A percentile compares a stretch with the other conserved stretches of the same genome.
phyloP scores from a whole-genome alignment of 768 basidiomycete genomes.

The Pseudohyphozyma bogoriensis region DNA sequence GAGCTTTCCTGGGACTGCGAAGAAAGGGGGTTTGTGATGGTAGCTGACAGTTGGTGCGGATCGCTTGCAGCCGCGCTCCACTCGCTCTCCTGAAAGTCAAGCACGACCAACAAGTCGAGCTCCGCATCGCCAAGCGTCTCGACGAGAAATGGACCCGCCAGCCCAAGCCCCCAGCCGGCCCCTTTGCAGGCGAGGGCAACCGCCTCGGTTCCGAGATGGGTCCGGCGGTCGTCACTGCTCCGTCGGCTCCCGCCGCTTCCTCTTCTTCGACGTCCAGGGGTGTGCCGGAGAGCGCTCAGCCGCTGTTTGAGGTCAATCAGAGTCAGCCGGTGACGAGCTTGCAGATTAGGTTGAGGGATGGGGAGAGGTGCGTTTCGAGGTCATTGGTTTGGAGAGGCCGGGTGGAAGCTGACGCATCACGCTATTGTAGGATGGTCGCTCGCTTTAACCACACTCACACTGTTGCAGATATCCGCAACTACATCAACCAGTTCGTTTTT shows the following conservation, averaged over 20 bases:
- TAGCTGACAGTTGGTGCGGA: too few species aligned
- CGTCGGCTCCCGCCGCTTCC: conserved; percentile 36
- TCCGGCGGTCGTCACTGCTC: conserved; percentile 48
- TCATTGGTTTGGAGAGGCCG: not conserved
- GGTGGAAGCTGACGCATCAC: not conserved
- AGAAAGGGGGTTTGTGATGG: too few species aligned
- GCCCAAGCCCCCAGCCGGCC: conserved; percentile 43
- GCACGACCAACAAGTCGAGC: conserved; percentile 70
- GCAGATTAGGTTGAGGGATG: conserved; percentile 83
- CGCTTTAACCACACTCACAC: conserved; percentile 88
- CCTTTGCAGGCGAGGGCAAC: conserved; percentile 66
- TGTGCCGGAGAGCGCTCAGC: not conserved
- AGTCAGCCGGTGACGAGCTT: conserved; percentile 73
- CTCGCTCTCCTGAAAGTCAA: conserved; percentile 61
- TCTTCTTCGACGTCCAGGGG: conserved; percentile 22
- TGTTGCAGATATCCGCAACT: conserved; percentile 68
- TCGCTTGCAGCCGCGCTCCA: conserved; percentile 67
- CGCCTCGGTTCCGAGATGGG: conserved; percentile 64
- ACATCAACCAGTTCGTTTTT: conserved; percentile 70
- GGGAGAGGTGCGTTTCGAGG: conserved; percentile 54
- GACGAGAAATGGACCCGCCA: conserved; percentile 60
- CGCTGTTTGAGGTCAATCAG: conserved; percentile 72
- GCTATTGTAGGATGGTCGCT: conserved; percentile 54
- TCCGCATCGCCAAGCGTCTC: conserved; percentile 61
- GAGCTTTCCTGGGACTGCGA: too few species aligned